These are phyloP conservation scores for Tillandsia fasciculata DNA, from an alignment of 176 grass and related monocot genomes.

Conservation along the genomic window DNA sequence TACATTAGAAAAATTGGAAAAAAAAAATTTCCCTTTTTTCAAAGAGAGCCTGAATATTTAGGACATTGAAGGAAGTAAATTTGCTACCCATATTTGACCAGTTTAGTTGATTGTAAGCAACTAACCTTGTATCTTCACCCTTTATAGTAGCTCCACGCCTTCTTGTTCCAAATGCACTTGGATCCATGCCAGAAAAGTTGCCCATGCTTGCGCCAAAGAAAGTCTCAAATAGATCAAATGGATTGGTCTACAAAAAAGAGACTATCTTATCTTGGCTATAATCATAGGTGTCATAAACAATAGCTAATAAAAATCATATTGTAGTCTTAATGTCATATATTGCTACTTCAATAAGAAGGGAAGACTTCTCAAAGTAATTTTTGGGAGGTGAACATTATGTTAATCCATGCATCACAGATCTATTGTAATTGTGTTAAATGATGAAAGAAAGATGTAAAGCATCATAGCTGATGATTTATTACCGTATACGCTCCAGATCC, in stretches of 20 bases:
- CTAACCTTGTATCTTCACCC: constrained; percentile 96
- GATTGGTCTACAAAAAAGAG: constrained; percentile 61
- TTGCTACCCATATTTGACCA: neutral
- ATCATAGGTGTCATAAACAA: neutral
- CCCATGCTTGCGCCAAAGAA: constrained; percentile 98
- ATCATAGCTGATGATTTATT: constrained; percentile 30
- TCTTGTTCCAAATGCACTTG: constrained; percentile 63
- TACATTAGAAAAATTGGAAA: neutral
- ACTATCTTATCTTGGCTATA: constrained; percentile 13
- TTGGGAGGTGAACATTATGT: neutral
- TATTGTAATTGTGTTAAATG: constrained; percentile 2
- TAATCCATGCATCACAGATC: neutral
- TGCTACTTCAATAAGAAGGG: neutral
- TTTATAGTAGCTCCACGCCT: constrained; percentile 54
- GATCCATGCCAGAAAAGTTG: constrained; percentile 84
- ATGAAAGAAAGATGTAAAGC: constrained; percentile 19
- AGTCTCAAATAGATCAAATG: constrained; percentile 94
- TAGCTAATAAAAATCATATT: neutral
- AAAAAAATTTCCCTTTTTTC: neutral
- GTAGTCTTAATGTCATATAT: neutral
- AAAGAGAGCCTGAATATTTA: neutral
- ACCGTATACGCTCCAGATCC: constrained; percentile 77
- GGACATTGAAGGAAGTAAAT: neutral
- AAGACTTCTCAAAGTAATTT: neutral
- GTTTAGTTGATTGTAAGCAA: constrained; percentile 2